Conservation (phyloP, 768 basidiomycete species). For the Phlebiopsis flavidoalba region DNA sequence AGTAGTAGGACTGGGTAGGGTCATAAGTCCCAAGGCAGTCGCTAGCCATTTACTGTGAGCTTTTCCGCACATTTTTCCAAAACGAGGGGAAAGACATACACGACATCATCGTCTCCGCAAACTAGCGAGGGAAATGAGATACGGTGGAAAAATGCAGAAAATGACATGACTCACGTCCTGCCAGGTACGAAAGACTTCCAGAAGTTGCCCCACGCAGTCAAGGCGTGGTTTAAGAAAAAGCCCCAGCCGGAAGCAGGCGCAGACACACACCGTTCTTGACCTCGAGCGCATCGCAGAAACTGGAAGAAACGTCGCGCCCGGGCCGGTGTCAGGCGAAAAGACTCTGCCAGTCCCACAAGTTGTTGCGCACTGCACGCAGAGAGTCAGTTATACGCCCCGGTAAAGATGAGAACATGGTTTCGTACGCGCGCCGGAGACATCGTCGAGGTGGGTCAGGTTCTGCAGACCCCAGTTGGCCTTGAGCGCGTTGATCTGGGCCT, state of each 20-base stretch:
- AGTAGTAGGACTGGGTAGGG: constrained; percentile 34
- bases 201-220: constrained; percentile 55
- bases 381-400: background rate
- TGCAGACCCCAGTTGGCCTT: constrained; percentile 58
- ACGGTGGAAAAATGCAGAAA: no score
- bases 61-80: background rate
- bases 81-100: constrained; percentile 33
- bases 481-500: constrained; percentile 43
- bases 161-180: constrained; percentile 32
- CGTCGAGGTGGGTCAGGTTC: constrained; percentile 54
- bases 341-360: constrained; percentile 66
- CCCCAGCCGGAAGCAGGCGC: constrained; percentile 57
- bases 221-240: constrained; percentile 49
- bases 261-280: constrained; percentile 46
- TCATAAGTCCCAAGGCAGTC: constrained; percentile 40
- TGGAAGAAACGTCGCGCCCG: constrained; percentile 43
- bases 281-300: constrained; percentile 67
- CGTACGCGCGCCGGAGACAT: constrained; percentile 55
- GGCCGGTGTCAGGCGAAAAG: constrained; percentile 48
- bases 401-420: background rate
- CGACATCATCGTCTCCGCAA: constrained; percentile 40
- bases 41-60: constrained; percentile 10
- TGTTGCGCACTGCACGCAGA: constrained; percentile 31
- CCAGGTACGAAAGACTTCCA: constrained; percentile 47
- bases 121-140: constrained; percentile 31